Evolutionary conservation across 306 rosid genomes (phyloP).

Genomic region (Cyamopsis tetragonoloba): DNA sequence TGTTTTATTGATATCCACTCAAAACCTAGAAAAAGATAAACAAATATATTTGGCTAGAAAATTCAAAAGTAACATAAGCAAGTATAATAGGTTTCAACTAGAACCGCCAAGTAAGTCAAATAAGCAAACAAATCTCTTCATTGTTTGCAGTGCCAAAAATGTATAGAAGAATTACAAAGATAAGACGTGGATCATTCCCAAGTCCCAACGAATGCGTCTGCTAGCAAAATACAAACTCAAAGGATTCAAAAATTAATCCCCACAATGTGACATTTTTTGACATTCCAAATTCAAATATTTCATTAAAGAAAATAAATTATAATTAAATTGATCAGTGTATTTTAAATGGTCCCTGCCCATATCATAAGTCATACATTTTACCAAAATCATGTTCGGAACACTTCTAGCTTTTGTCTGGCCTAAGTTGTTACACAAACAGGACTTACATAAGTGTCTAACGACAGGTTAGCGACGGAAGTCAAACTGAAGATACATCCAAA

Average conservation of each 20-base stretch:
- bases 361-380: not conserved
- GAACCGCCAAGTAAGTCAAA: not conserved
- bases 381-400: not conserved
- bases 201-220: not conserved
- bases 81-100: not conserved
- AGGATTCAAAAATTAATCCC: not conserved
- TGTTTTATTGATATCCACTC: not conserved
- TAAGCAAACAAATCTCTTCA: not conserved
- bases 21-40: slow-evolving; percentile 14
- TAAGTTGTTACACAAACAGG: not conserved
- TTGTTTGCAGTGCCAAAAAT: slow-evolving; percentile 1
- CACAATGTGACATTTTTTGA: not conserved
- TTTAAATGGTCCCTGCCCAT: not conserved
- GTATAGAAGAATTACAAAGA: not conserved
- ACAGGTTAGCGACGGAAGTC: not conserved
- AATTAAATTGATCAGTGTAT: not conserved
- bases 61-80: not conserved
- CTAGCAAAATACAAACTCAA: not conserved
- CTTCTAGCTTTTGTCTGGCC: not conserved
- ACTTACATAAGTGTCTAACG: not conserved
- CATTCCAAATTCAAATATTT: not conserved
- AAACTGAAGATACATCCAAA: not conserved
- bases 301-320: not conserved
- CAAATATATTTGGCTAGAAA: not conserved
- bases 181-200: slow-evolving; percentile 3